Conservation (phyloP, 805 yeast species). For the Candida adriatica region DNA sequence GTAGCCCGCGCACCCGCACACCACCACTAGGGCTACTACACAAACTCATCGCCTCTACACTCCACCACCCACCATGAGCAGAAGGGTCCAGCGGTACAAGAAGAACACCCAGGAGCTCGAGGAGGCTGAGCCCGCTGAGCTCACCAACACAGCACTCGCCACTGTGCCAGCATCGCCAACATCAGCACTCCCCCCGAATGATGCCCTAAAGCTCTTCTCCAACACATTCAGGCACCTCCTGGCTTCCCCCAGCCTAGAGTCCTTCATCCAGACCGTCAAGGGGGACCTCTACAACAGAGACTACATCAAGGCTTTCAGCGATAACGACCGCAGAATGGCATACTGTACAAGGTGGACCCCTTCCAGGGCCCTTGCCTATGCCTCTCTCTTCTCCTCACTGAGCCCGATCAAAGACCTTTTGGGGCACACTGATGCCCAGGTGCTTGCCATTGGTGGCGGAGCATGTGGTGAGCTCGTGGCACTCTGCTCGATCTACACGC, state of each 20-base stretch:
- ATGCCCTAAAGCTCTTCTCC: slow-evolving; percentile 17
- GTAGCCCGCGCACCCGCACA: not conserved
- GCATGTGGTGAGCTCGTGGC: slow-evolving; percentile 78
- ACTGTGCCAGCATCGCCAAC: slow-evolving; percentile 16
- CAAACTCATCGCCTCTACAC: too few species aligned
- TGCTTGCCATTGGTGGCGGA: slow-evolving; percentile 79
- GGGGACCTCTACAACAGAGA: slow-evolving; percentile 63
- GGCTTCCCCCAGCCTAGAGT: slow-evolving; percentile 22
- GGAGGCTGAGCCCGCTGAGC: slow-evolving; percentile 5
- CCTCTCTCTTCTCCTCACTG: slow-evolving; percentile 55
- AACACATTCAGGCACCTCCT: slow-evolving; percentile 17
- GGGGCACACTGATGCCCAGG: slow-evolving; percentile 26
- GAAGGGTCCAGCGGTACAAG: slow-evolving; percentile 17
- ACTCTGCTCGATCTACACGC: slow-evolving; percentile 49
- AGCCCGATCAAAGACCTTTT: slow-evolving; percentile 34
- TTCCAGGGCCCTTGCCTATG: slow-evolving; percentile 67
- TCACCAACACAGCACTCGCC: slow-evolving; percentile 1
- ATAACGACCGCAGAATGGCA: slow-evolving; percentile 59
- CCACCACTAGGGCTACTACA: not conserved
- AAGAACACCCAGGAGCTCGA: slow-evolving; percentile 7
- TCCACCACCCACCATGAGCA: slow-evolving; percentile 12
- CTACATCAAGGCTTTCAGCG: slow-evolving; percentile 61
- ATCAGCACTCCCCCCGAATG: slow-evolving; percentile 18
- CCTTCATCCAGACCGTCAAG: slow-evolving; percentile 61
- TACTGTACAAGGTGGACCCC: slow-evolving; percentile 86